phyloP scores from a whole-genome alignment of 2,329 filamentous ascomycete species.

The Byssochlamys sp. region DNA sequence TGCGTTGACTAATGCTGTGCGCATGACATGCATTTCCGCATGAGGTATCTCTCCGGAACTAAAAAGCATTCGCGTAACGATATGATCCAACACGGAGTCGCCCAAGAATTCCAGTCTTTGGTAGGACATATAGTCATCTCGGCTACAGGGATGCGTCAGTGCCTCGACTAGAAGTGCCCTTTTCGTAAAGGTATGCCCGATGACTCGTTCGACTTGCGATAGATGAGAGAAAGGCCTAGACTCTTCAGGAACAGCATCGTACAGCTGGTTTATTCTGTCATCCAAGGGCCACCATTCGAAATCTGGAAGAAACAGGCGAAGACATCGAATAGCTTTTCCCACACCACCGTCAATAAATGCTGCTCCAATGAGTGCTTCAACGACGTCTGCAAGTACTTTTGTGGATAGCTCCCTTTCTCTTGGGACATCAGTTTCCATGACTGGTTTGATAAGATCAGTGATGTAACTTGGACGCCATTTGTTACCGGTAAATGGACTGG shows the following conservation, averaged over 20 bases:
- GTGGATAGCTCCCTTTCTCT: constrained; percentile 48
- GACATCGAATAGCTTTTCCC: constrained; percentile 52
- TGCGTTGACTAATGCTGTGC: constrained; percentile 68
- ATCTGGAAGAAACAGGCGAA: constrained; percentile 57
- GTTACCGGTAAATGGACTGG: constrained; percentile 53
- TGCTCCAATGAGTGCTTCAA: constrained; percentile 75
- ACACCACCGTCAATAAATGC: constrained; percentile 61
- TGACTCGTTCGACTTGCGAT: constrained; percentile 49
- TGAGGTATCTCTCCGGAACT: constrained; percentile 38
- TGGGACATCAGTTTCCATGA: constrained; percentile 3
- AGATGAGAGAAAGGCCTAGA: constrained; percentile 34
- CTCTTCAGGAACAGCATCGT: constrained; percentile 27
- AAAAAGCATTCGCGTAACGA: constrained; percentile 59
- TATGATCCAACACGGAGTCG: constrained; percentile 71
- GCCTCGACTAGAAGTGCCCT: constrained; percentile 65
- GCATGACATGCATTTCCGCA: constrained; percentile 63
- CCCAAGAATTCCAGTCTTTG: constrained; percentile 83
- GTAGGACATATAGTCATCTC: constrained; percentile 45
- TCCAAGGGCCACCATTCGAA: constrained; percentile 45
- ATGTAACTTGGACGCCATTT: constrained; percentile 65
- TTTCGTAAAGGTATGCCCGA: constrained; percentile 64
- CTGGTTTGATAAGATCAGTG: constrained; percentile 28
- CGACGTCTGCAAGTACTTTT: constrained; percentile 76
- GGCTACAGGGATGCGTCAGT: constrained; percentile 64
- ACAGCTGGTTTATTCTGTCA: constrained; percentile 36